Base-by-base conservation (phyloP, 371 early-diverging fungal species). In the Haplosporangium sp. region DNA sequence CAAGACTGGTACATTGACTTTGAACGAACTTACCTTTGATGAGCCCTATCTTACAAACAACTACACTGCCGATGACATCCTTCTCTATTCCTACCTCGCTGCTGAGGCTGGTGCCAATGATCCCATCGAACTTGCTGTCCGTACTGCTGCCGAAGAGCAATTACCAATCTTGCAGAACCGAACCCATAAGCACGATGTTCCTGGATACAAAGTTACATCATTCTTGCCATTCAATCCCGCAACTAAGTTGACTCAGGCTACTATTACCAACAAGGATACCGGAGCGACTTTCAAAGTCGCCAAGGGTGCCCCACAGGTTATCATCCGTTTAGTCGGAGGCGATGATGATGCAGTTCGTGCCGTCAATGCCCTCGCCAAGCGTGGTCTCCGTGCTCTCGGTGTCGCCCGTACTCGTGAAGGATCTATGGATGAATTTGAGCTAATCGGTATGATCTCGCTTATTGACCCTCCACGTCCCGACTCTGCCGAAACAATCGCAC, bases 271-370 rank as follows among this genome's bases (percentile, higher is more conserved):
- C 72, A 85, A 86, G 61, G 82, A 87, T 35, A 91, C 87, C 19
- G 90, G 86, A 55, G 89, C 88, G 76, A 83, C 85, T 8, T 97
- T 95, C 86, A 88, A 92, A 69, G 94, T 93, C 35, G 95, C 96
- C 74, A 97, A 97, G 86, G 97, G 97, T 69, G 97, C 97, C n/a
- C 97, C 97, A 8, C 96, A 96, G 74, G 97, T 96, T 42, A 94
- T 97, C 62, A 87, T 95, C 65, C 83, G 86, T 60, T 89, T 97
- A 56, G 92, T 90, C 11, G 94, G 95, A 58, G 94, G 94, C 27
- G 88, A 94, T 83, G 86, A 88, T 52, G 89, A 92, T 39, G 95
- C 94, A n/a, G 90, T 90, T 37, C 82, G 84, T 42, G 94, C 94
- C 35, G 95, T 97, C 58, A 88, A 88, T 63, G 86, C 90, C 64